These are phyloP conservation scores for Magnusiomyces ingens DNA, from an alignment of 1,139 yeast species.

Conservation along the genomic window DNA sequence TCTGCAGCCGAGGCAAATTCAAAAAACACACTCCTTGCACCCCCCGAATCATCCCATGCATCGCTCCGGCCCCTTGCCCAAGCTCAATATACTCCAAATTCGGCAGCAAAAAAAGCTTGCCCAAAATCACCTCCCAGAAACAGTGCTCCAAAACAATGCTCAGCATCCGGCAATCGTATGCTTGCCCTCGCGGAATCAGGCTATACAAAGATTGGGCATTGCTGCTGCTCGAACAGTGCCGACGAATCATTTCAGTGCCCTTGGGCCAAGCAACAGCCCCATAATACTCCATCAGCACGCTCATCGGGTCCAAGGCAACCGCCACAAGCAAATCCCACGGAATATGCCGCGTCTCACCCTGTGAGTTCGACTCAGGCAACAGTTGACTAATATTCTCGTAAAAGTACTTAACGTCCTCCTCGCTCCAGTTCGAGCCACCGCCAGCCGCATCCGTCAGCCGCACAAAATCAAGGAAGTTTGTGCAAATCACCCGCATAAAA, in stretches of 20 bases:
- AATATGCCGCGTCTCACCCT: not conserved
- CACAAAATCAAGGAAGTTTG: not conserved
- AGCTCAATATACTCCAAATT: not conserved
- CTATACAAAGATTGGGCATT: not conserved
- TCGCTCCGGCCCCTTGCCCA: not conserved
- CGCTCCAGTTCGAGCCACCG: not conserved
- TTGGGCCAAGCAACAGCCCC: not conserved
- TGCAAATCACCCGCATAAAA: not conserved
- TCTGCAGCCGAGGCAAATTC: not conserved
- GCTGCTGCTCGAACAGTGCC: not conserved
- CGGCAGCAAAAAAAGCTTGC: not conserved
- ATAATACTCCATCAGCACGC: not conserved
- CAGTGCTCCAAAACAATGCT: not conserved
- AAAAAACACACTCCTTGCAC: not conserved
- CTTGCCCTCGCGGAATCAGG: not conserved
- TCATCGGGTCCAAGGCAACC: not conserved
- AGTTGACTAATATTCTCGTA: not conserved
- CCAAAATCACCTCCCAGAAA: not conserved
- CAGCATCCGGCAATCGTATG: not conserved
- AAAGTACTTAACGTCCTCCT: not conserved
- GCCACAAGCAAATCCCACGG: not conserved
- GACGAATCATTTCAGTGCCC: not conserved
- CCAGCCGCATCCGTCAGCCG: not conserved
- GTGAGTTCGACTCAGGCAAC: not conserved
- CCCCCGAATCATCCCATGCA: not conserved